phyloP scores from a whole-genome alignment of 306 rosid genomes.

The Astragalus glycyphyllos region DNA sequence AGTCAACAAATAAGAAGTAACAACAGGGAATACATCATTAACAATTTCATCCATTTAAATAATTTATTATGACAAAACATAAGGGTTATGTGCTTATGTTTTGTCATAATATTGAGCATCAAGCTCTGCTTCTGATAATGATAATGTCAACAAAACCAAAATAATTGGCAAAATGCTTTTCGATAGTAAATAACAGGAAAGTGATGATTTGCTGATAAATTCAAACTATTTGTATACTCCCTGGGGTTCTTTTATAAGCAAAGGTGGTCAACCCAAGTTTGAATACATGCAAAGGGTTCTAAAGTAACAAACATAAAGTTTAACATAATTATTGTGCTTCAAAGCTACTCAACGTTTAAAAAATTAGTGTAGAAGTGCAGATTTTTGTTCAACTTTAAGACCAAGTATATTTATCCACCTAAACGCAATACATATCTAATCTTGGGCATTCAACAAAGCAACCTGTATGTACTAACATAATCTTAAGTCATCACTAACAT shows the following conservation, averaged over 20 bases:
- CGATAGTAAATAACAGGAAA: conserved; percentile 28
- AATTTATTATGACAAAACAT: no score
- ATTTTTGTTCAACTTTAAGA: conserved; percentile 51
- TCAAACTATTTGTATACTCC: background rate
- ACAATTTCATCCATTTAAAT: background rate
- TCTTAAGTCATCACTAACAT: no score
- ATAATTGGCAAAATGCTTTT: conserved; percentile 18
- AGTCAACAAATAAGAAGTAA: no score
- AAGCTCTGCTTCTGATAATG: conserved; percentile 48
- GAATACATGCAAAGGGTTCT: background rate
- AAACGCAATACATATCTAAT: no score
- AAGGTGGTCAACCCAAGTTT: no score
- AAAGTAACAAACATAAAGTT: background rate
- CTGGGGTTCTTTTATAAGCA: no score
- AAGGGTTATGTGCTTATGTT: conserved; percentile 40
- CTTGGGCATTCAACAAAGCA: no score
- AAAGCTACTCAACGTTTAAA: conserved; percentile 53
- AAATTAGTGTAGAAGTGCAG: conserved; percentile 37
- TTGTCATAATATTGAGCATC: conserved; percentile 53
- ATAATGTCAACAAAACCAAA: conserved; percentile 39
- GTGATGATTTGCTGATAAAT: conserved; percentile 35
- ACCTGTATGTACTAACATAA: no score
- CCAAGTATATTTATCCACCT: conserved; percentile 37
- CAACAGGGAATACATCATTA: no score
- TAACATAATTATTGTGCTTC: conserved; percentile 45